These are phyloP conservation scores for Xanthoconium separans DNA, from an alignment of 1,284 basidiomycete genomes.

Conservation along the genomic window DNA sequence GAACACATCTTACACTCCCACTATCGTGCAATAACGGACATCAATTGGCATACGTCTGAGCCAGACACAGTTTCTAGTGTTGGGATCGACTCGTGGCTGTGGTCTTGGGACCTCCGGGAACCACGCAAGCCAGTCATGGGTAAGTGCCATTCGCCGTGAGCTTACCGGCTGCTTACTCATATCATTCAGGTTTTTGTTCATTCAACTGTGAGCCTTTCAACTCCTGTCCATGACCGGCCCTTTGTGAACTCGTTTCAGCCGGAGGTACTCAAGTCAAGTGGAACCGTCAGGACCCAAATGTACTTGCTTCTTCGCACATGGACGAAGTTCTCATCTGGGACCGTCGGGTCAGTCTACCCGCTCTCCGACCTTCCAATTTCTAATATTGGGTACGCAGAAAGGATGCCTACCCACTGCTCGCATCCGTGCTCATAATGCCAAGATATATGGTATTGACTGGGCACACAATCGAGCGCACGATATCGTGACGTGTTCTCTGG, in stretches of 20 bases:
- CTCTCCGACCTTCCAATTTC: background rate
- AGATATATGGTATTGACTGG: slow-evolving; percentile 98
- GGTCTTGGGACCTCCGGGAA: slow-evolving; percentile 83
- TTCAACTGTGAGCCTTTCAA: slow-evolving; percentile 58
- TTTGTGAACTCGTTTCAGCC: slow-evolving; percentile 40
- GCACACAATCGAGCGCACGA: slow-evolving; percentile 71
- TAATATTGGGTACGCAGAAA: slow-evolving; percentile 53
- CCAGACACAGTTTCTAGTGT: slow-evolving; percentile 76
- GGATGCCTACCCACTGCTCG: slow-evolving; percentile 80
- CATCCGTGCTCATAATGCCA: slow-evolving; percentile 79
- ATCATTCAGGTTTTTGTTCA: slow-evolving; percentile 57
- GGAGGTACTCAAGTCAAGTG: slow-evolving; percentile 95
- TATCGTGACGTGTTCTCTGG: slow-evolving; percentile 88
- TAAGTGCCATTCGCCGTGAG: slow-evolving; percentile 22
- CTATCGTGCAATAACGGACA: slow-evolving; percentile 91
- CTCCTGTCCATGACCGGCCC: no score
- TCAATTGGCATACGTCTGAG: slow-evolving; percentile 91
- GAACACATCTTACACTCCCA: slow-evolving; percentile 82
- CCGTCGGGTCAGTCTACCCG: slow-evolving; percentile 55
- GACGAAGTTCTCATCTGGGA: slow-evolving; percentile 88
- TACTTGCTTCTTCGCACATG: slow-evolving; percentile 86
- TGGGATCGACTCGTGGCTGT: slow-evolving; percentile 80
- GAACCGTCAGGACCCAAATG: slow-evolving; percentile 83
- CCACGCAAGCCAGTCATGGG: slow-evolving; percentile 67
- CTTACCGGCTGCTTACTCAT: slow-evolving; percentile 9